Evolutionary conservation across 2,329 filamentous ascomycete genomes (phyloP), one percentile per base, ranked within the genome.

Genomic region (Rhynchosporium secalis): DNA sequence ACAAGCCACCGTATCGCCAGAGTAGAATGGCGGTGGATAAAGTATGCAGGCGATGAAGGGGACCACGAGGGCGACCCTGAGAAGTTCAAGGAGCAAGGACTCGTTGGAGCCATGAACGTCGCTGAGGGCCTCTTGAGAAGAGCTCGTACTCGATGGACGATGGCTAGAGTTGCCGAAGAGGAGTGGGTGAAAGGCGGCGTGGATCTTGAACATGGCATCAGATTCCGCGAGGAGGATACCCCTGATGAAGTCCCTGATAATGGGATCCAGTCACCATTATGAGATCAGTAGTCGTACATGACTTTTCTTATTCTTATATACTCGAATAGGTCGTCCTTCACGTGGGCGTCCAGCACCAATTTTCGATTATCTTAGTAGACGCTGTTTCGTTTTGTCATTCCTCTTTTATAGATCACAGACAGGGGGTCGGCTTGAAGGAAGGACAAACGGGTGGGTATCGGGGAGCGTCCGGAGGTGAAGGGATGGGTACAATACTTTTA

Each of bases 1-100:
- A 94, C 91, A 0, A 94, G 90, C 58, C 95, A 99, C 74, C 88
- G 93, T n/a, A 98, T 99, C 65, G 95, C 95, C 1, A 83, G 95
- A 41, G 91, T 93, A 56, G 95, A 99, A 73, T 99, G 95, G 95
- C 86, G 89, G 54, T 99, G 95, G 95, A 87, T 92, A 65, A 86
- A 90, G 64, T 96, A 89, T 73, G 92, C 87, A 1, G 88, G 92
- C 62, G 86, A 89, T 10, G 90, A 96, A 60, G 92, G 92, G 41
- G 92, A 96, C 60, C 95, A 96, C 81, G 92, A 96, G 55, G 81
- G 81, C 3, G 80, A 85, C 68, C 77, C 79, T 65, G 80, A 74
- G 69, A 86, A 84, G 65, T 87, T 88, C 66, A 83, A 84, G 62
- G 85, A 83, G 5, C 80, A 79, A 56, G 88, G 84, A 1, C 83